A percentile compares a stretch with the other conserved stretches of the same genome.
Evolutionary conservation across 192 early-diverging fungal species (phyloP).

Genomic region (Coemansia furcata): DNA sequence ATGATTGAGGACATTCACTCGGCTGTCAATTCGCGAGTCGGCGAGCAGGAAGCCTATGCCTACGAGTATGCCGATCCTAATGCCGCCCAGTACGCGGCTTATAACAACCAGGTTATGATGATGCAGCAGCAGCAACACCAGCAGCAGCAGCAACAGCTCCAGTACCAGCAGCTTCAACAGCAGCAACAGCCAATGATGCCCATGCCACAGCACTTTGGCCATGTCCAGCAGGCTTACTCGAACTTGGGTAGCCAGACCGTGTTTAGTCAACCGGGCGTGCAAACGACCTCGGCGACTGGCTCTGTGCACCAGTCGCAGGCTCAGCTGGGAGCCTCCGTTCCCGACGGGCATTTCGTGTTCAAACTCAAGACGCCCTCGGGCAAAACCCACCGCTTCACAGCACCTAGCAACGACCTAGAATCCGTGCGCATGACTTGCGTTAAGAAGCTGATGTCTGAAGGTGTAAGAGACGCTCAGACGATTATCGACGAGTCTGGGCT

Average conservation of each 20-base stretch:
- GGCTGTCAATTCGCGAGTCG: slow-evolving; percentile 56
- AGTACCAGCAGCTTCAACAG: slow-evolving; percentile 23
- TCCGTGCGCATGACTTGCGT: slow-evolving; percentile 57
- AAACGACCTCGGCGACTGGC: slow-evolving; percentile 22
- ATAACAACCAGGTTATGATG: slow-evolving; percentile 37
- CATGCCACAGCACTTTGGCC: slow-evolving; percentile 35
- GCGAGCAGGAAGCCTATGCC: slow-evolving; percentile 46
- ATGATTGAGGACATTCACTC: slow-evolving; percentile 56
- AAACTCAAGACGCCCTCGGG: slow-evolving; percentile 75
- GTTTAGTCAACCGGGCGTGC: slow-evolving; percentile 41
- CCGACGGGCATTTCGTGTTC: slow-evolving; percentile 59
- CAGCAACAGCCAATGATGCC: slow-evolving; percentile 44
- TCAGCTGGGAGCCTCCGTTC: slow-evolving; percentile 22
- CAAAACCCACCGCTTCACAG: slow-evolving; percentile 74
- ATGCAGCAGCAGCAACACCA: slow-evolving; percentile 34
- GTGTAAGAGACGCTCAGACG: slow-evolving; percentile 47
- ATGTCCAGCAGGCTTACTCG: slow-evolving; percentile 41
- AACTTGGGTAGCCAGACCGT: slow-evolving; percentile 51
- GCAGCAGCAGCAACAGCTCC: slow-evolving; percentile 21
- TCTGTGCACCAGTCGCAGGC: slow-evolving; percentile 50
- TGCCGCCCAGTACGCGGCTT: slow-evolving; percentile 34
- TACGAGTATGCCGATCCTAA: slow-evolving; percentile 29
- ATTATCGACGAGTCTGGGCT: slow-evolving; percentile 56
- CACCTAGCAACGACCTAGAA: slow-evolving; percentile 55
- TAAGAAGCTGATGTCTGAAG: slow-evolving; percentile 61